phyloP scores from a whole-genome alignment of 352 stramenopile species.

The Phytopythium chamaehyphon region DNA sequence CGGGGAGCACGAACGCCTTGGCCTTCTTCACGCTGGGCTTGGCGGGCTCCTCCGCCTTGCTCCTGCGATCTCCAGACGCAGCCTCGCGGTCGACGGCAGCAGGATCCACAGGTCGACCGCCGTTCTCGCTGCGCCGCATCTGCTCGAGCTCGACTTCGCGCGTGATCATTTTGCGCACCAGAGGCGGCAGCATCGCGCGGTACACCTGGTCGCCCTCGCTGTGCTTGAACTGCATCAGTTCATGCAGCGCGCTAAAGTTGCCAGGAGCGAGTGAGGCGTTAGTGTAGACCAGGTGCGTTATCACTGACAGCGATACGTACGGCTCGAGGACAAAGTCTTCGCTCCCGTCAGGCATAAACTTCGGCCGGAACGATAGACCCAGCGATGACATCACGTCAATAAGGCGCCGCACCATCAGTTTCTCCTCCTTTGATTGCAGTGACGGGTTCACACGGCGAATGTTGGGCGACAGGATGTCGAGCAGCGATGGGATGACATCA shows the following conservation, averaged over 20 bases:
- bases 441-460: slow-evolving; percentile 56
- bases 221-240: slow-evolving; percentile 59
- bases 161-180: slow-evolving; percentile 72
- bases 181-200: slow-evolving; percentile 44
- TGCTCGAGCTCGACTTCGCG: slow-evolving; percentile 79
- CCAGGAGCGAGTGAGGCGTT: not conserved
- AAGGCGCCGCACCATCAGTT: slow-evolving; percentile 54
- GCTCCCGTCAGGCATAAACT: slow-evolving; percentile 57
- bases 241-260: slow-evolving; percentile 48
- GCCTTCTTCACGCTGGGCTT: slow-evolving; percentile 22
- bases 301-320: slow-evolving; percentile 31
- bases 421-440: slow-evolving; percentile 63
- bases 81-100: not conserved
- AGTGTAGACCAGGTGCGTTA: not conserved
- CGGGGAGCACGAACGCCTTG: slow-evolving; percentile 41
- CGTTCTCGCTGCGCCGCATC: slow-evolving; percentile 61
- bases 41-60: slow-evolving; percentile 9
- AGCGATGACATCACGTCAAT: slow-evolving; percentile 79
- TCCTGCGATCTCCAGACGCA: slow-evolving; percentile 3
- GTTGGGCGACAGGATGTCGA: slow-evolving; percentile 56
- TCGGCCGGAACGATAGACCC: slow-evolving; percentile 68
- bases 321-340: slow-evolving; percentile 76
- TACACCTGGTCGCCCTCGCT: slow-evolving; percentile 24
- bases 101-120: slow-evolving; percentile 3
- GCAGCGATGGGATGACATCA: slow-evolving; percentile 74